phyloP scores from a whole-genome alignment of 2,329 filamentous ascomycete genomes.

The Dendrostoma leiphaemia region DNA sequence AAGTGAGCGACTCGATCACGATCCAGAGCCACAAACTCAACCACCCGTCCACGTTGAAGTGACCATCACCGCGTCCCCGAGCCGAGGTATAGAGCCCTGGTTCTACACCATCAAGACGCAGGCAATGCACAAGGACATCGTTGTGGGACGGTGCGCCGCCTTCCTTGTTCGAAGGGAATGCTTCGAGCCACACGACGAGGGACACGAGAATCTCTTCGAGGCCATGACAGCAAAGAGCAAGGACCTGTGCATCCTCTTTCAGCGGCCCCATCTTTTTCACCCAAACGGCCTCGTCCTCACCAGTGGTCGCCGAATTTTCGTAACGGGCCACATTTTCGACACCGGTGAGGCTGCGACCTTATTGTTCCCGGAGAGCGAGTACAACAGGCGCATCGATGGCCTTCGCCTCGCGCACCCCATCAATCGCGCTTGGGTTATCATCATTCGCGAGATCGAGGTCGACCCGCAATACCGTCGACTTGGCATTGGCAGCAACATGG shows the following conservation, averaged over 20 bases:
- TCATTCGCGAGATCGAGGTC: background rate
- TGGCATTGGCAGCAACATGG: constrained; percentile 1
- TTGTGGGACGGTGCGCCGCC: background rate
- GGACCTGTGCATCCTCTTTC: background rate
- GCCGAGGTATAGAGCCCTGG: background rate
- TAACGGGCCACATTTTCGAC: background rate
- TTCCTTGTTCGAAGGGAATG: background rate
- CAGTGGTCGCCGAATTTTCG: background rate
- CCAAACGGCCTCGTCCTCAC: background rate
- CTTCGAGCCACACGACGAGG: background rate
- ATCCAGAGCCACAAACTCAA: background rate
- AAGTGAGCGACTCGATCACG: background rate
- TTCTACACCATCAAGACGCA: background rate
- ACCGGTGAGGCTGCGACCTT: no score
- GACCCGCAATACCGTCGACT: background rate
- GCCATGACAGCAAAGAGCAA: background rate
- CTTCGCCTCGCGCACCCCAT: background rate
- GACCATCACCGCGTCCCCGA: background rate
- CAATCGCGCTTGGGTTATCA: constrained; percentile 2
- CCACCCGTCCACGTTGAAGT: background rate
- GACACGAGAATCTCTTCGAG: background rate
- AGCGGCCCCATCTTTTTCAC: background rate
- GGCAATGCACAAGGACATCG: no score
- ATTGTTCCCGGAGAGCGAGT: background rate
- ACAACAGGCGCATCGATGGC: background rate